phyloP scores from a whole-genome alignment of 163 green algal genomes.

The Scenedesmus sp. region DNA sequence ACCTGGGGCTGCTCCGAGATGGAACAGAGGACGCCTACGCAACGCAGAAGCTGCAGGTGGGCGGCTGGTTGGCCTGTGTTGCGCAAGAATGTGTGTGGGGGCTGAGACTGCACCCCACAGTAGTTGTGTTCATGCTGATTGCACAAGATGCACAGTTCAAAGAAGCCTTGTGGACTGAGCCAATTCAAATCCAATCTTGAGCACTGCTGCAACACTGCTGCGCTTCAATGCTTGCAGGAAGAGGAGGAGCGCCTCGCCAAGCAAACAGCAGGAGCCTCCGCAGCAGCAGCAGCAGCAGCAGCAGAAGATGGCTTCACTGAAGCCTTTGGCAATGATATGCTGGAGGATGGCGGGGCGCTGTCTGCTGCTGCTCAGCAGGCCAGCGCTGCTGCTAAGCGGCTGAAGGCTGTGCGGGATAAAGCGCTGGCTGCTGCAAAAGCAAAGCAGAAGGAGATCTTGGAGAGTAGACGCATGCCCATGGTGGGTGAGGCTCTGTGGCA shows the following conservation, averaged over 20 bases:
- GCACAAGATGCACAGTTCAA: too few relatives aligned
- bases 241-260: constrained; percentile 38
- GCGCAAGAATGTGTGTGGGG: too few relatives aligned
- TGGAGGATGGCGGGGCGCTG: constrained; percentile 16
- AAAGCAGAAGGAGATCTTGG: constrained; percentile 57
- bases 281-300: constrained; percentile 7
- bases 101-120: too few relatives aligned
- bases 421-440: constrained; percentile 56
- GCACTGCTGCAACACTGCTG: neutral
- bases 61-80: too few relatives aligned
- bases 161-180: too few relatives aligned
- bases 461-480: neutral
- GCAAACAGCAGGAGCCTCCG: neutral
- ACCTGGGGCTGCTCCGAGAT: constrained; percentile 65
- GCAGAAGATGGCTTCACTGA: neutral
- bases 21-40: constrained; percentile 52
- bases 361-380: neutral
- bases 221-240: constrained; percentile 16
- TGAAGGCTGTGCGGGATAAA: constrained; percentile 49
- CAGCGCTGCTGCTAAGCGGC: constrained; percentile 60
- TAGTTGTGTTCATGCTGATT: too few relatives aligned
- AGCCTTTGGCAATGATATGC: neutral
- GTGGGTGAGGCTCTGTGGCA: neutral
- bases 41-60: constrained; percentile 41
- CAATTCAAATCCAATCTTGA: neutral